Evolutionary conservation across 176 grass and related monocot genomes (phyloP).

Genomic region (Carex parvula): DNA sequence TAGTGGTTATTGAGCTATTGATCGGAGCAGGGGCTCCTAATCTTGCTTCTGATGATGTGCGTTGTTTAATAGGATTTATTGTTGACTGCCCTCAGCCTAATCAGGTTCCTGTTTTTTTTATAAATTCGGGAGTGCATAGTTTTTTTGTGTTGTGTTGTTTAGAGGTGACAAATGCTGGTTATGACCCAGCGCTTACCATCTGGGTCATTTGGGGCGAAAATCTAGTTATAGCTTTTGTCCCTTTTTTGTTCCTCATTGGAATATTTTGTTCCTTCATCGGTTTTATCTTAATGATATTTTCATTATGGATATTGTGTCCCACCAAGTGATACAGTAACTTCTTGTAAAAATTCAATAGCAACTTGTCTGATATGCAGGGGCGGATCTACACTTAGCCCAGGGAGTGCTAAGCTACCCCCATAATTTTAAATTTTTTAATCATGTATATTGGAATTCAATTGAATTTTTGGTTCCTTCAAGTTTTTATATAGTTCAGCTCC

Average conservation of each 20-base stretch:
- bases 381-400: too few relatives aligned
- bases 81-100: constrained; percentile 95
- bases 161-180: neutral
- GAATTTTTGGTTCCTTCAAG: too few relatives aligned
- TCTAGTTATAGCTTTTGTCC: neutral
- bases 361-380: neutral
- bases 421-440: too few relatives aligned
- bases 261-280: neutral
- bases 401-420: too few relatives aligned
- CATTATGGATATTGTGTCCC: neutral
- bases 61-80: constrained; percentile 88
- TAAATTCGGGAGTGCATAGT: constrained; percentile 24
- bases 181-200: neutral
- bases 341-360: neutral
- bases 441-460: too few relatives aligned
- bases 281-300: neutral
- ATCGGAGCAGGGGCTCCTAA: constrained; percentile 69
- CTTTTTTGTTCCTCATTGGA: constrained; percentile 5
- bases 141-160: neutral
- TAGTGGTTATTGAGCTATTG: constrained; percentile 93
- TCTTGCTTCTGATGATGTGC: constrained; percentile 62
- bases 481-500: too few relatives aligned
- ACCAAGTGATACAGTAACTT: neutral
- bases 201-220: constrained; percentile 15
- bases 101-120: constrained; percentile 55